Conservation (phyloP, 108 stramenopile genomes). For the Pseudonitzschia multiseries region DNA sequence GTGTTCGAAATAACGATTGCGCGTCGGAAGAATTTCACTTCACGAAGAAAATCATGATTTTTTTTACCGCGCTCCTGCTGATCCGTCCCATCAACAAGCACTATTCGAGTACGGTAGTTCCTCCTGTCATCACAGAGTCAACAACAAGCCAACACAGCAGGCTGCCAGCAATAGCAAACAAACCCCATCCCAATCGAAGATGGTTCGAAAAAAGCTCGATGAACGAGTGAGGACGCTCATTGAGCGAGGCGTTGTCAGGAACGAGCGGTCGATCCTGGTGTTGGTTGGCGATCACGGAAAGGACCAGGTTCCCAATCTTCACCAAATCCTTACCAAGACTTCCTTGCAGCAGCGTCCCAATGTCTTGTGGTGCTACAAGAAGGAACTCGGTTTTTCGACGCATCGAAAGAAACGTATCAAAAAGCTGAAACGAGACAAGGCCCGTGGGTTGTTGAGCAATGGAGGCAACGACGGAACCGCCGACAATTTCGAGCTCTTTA, state of each 20-base stretch:
- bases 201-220: slow-evolving; percentile 98
- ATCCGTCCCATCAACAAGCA: background rate
- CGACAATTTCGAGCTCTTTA: slow-evolving; percentile 98
- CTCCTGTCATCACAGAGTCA: background rate
- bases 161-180: background rate
- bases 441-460: slow-evolving; percentile 61
- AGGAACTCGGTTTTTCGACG: slow-evolving; percentile 98
- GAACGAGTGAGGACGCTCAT: slow-evolving; percentile 93
- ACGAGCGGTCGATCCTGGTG: slow-evolving; percentile 89
- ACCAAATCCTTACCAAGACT: slow-evolving; percentile 86
- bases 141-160: background rate
- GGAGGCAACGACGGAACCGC: slow-evolving; percentile 34
- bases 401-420: slow-evolving; percentile 94
- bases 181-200: slow-evolving; percentile 30
- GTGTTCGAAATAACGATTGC: no score
- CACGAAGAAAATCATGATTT: background rate
- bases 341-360: slow-evolving; percentile 78
- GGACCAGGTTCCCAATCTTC: slow-evolving; percentile 97
- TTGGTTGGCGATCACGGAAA: slow-evolving; percentile 98
- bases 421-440: slow-evolving; percentile 91
- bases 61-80: background rate
- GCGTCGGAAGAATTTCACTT: no score
- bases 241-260: slow-evolving; percentile 77
- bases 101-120: no score
- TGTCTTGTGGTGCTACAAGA: slow-evolving; percentile 99